Evolutionary conservation across 306 rosid species (phyloP).

Genomic region (Sicyos baderoa): DNA sequence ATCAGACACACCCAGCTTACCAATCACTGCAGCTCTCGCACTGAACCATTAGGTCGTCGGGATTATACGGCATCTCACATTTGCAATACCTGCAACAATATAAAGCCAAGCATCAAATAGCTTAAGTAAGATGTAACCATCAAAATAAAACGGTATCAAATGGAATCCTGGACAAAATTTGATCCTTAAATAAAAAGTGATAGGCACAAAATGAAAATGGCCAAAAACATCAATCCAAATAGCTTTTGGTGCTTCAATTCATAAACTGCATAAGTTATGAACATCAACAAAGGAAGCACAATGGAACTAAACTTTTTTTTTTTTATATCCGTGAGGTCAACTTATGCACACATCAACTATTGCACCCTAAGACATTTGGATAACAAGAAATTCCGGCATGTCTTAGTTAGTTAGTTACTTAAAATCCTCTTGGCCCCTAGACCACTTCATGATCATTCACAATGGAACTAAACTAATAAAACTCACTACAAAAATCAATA

Average conservation of each 20-base stretch:
- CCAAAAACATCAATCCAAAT: background rate
- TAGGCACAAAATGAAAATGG: background rate
- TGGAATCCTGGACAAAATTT: background rate
- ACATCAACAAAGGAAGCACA: background rate
- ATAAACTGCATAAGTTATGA: background rate
- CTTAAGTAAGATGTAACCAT: background rate
- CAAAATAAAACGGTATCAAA: background rate
- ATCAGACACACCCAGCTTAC: conserved; percentile 37
- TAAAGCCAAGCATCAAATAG: conserved; percentile 19
- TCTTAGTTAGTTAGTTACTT: too few relatives aligned
- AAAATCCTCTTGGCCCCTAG: too few relatives aligned
- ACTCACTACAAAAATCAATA: background rate
- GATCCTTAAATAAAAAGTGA: background rate
- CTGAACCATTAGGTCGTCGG: conserved; percentile 96
- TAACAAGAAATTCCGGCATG: too few relatives aligned
- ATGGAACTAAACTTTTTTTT: background rate
- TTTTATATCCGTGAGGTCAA: too few relatives aligned
- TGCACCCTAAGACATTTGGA: too few relatives aligned
- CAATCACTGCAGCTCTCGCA: conserved; percentile 93
- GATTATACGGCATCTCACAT: conserved; percentile 99
- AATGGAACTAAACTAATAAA: background rate
- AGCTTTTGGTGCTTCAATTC: background rate
- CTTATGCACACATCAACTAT: too few relatives aligned
- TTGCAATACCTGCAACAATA: conserved; percentile 90
- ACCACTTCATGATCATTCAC: too few relatives aligned